These are phyloP conservation scores for Neofusicoccum laricinum DNA, from an alignment of 2,329 filamentous ascomycete genomes.

Conservation along the genomic window DNA sequence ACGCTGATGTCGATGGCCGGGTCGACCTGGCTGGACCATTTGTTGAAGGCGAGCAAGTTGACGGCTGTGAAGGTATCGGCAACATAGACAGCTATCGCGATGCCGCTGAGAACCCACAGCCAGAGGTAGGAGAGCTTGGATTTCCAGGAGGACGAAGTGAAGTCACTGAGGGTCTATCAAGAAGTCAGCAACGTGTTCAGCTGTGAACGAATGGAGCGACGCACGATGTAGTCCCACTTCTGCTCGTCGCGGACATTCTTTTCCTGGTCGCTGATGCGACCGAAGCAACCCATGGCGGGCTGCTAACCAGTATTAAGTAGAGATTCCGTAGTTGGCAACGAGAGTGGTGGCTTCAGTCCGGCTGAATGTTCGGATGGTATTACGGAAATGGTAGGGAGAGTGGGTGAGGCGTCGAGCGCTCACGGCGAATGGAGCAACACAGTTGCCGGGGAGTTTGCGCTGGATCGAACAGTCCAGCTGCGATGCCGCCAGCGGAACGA, in stretches of 20 bases:
- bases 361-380: conserved; percentile 7
- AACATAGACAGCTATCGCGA: conserved; percentile 80
- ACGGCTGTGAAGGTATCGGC: conserved; percentile 93
- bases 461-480: conserved; percentile 14
- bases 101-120: conserved; percentile 74
- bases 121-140: conserved; percentile 78
- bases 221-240: conserved; percentile 88
- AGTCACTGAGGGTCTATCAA: conserved; percentile 60
- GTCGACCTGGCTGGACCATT: conserved; percentile 80
- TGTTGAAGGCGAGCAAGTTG: conserved; percentile 83
- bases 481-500: conserved; percentile 9
- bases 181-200: conserved; percentile 22
- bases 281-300: conserved; percentile 16
- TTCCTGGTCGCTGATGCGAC: conserved; percentile 29
- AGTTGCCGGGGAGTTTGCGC: background rate
- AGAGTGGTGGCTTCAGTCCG: conserved; percentile 5
- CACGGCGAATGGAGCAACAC: conserved; percentile 9
- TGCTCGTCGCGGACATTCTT: conserved; percentile 44
- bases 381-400: background rate
- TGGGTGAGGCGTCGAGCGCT: background rate
- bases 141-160: conserved; percentile 77
- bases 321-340: background rate
- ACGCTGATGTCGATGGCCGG: conserved; percentile 73
- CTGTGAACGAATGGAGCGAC: conserved; percentile 30
- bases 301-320: background rate